phyloP scores from a whole-genome alignment of 2,329 filamentous ascomycete genomes.

The Onygena corvina region DNA sequence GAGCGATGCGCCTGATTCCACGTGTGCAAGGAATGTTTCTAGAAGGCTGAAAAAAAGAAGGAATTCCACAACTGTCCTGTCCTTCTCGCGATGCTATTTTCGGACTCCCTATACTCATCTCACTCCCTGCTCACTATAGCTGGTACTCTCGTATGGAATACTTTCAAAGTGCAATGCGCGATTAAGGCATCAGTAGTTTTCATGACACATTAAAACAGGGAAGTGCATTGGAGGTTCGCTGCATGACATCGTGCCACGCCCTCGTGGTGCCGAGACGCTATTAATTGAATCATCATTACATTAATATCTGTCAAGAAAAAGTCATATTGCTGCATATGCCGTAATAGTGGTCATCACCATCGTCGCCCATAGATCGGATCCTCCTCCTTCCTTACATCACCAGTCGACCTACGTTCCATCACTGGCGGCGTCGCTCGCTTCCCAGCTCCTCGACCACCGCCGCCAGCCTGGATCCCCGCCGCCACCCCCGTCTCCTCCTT shows the following conservation, averaged over 20 bases:
- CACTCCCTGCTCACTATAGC: too few species aligned
- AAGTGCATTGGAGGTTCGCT: neutral
- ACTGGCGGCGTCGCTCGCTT: conserved; percentile 17
- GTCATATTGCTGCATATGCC: neutral
- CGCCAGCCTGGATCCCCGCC: conserved; percentile 6
- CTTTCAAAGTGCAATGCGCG: too few species aligned
- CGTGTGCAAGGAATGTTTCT: conserved; percentile 1
- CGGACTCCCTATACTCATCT: too few species aligned
- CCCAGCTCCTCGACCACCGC: neutral
- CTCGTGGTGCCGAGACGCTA: neutral
- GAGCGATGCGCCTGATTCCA: neutral
- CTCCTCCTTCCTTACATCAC: conserved; percentile 16
- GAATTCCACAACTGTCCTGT: too few species aligned
- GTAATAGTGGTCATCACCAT: conserved; percentile 15
- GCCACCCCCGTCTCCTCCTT: conserved; percentile 19
- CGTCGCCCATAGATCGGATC: conserved; percentile 23
- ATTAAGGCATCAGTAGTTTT: too few species aligned
- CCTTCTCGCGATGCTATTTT: too few species aligned
- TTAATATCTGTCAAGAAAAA: neutral
- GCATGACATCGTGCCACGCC: too few species aligned
- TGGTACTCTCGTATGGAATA: too few species aligned
- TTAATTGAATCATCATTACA: neutral
- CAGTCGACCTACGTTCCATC: conserved; percentile 10
- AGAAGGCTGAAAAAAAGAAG: neutral
- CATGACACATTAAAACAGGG: too few species aligned